These are phyloP conservation scores for Solanum phureja DNA, from an alignment of 257 asterid genomes.

Conservation along the genomic window DNA sequence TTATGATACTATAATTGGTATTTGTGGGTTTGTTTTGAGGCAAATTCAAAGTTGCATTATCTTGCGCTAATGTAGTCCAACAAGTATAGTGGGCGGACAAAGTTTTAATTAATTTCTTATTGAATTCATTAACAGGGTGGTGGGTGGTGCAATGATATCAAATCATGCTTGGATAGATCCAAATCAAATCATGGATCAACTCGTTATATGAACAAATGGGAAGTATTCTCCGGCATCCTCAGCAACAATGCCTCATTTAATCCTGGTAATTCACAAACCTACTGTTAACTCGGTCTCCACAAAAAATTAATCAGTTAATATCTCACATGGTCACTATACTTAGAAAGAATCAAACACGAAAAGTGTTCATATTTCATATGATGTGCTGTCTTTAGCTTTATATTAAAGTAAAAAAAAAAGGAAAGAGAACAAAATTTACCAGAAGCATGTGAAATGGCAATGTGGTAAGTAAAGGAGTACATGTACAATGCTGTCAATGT, in stretches of 20 bases:
- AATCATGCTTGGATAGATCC: constrained; percentile 71
- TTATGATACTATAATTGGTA: neutral
- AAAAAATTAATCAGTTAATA: neutral
- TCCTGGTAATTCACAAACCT: constrained; percentile 38
- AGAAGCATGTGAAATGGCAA: neutral
- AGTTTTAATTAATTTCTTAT: neutral
- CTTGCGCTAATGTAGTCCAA: neutral
- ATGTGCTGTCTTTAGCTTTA: neutral
- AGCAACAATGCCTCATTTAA: constrained; percentile 66
- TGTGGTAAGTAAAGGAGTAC: neutral
- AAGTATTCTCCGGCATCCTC: constrained; percentile 64
- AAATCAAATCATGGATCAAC: constrained; percentile 73
- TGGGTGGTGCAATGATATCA: constrained; percentile 90
- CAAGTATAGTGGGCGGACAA: neutral
- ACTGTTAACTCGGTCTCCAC: neutral
- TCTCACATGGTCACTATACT: neutral
- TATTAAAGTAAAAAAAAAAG: neutral
- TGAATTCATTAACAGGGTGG: constrained; percentile 52
- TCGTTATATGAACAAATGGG: constrained; percentile 47
- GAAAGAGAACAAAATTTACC: neutral
- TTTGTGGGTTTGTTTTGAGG: neutral
- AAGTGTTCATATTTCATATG: neutral
- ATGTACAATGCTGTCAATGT: neutral
- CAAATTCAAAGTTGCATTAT: neutral
- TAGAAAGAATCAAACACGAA: neutral